Percentiles rank a stretch among this genome's conserved stretches.
Evolutionary conservation across 2,329 filamentous ascomycete genomes (phyloP).

Genomic region (Fusarium dlaminii): DNA sequence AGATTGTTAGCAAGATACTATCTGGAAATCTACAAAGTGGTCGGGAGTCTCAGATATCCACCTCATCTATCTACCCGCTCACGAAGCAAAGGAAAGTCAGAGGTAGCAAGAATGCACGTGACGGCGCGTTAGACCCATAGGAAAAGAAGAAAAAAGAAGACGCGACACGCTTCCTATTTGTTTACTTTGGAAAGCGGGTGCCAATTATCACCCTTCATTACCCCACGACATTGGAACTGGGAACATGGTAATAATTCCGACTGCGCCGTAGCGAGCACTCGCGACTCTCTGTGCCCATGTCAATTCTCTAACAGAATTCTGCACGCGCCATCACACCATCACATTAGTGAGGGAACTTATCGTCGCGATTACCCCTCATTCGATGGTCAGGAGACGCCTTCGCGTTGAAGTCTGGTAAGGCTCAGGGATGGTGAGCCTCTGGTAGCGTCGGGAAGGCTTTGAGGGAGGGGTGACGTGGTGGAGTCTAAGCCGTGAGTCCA

Average conservation of each 20-base stretch:
- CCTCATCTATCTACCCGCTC: not conserved
- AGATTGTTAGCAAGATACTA: not conserved
- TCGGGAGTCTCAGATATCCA: not conserved
- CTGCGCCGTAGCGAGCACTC: conserved; percentile 22
- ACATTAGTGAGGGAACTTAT: conserved; percentile 12
- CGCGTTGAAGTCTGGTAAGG: conserved; percentile 13
- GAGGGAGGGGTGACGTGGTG: conserved; percentile 40
- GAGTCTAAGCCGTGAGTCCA: conserved; percentile 35
- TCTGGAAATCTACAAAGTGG: not conserved
- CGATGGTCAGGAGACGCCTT: conserved; percentile 37
- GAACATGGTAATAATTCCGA: conserved; percentile 3
- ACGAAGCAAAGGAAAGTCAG: not conserved
- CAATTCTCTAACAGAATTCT: conserved; percentile 42
- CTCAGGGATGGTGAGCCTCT: conserved; percentile 23
- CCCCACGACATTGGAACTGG: conserved; percentile 20
- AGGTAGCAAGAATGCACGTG: conserved; percentile 24
- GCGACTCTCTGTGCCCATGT: conserved; percentile 24
- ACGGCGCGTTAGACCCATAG: conserved; percentile 26
- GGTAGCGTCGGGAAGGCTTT: conserved; percentile 10
- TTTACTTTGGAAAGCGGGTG: conserved; percentile 38
- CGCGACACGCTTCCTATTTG: conserved; percentile 39
- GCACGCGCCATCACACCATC: conserved; percentile 42
- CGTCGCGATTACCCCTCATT: conserved; percentile 42
- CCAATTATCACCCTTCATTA: conserved; percentile 25
- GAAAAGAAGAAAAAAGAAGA: not conserved